Evolutionary conservation across 345 rosid genomes (phyloP).

Genomic region (Aquilaria yunnanensis): DNA sequence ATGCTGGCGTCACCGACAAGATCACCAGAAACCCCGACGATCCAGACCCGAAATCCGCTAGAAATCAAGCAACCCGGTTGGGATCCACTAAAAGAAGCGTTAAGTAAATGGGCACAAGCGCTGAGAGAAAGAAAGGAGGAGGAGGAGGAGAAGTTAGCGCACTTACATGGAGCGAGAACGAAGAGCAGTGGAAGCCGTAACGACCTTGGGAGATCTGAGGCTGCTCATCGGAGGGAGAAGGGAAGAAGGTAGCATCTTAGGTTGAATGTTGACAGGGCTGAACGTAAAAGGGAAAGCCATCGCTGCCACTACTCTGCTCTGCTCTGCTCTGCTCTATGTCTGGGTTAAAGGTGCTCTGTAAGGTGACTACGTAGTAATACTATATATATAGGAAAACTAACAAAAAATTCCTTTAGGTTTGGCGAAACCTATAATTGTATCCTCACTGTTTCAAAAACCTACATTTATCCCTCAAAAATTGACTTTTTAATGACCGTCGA

Average conservation of each 20-base stretch:
- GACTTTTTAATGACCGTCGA: too few relatives aligned
- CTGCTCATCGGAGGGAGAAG: slow-evolving; percentile 51
- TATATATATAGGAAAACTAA: too few relatives aligned
- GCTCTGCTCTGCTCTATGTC: too few relatives aligned
- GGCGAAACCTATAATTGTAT: too few relatives aligned
- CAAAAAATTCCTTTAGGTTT: too few relatives aligned
- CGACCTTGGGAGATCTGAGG: slow-evolving; percentile 69
- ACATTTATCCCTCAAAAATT: too few relatives aligned
- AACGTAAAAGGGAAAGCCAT: slow-evolving; percentile 38
- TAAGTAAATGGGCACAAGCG: neutral
- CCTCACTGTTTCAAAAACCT: too few relatives aligned
- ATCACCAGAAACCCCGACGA: slow-evolving; percentile 5
- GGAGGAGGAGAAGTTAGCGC: neutral
- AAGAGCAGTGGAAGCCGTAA: slow-evolving; percentile 59
- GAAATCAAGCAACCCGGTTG: slow-evolving; percentile 7
- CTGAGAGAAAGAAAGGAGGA: neutral
- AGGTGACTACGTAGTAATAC: too few relatives aligned
- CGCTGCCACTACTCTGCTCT: too few relatives aligned
- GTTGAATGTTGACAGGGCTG: slow-evolving; percentile 43
- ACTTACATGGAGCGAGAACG: slow-evolving; percentile 55
- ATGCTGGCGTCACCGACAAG: neutral
- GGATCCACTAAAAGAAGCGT: neutral
- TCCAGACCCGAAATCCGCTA: slow-evolving; percentile 21
- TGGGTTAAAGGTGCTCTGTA: too few relatives aligned
- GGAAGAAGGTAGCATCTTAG: slow-evolving; percentile 47